These are phyloP conservation scores for Ogataea angusta DNA, from an alignment of 805 yeast genomes.

Conservation along the genomic window DNA sequence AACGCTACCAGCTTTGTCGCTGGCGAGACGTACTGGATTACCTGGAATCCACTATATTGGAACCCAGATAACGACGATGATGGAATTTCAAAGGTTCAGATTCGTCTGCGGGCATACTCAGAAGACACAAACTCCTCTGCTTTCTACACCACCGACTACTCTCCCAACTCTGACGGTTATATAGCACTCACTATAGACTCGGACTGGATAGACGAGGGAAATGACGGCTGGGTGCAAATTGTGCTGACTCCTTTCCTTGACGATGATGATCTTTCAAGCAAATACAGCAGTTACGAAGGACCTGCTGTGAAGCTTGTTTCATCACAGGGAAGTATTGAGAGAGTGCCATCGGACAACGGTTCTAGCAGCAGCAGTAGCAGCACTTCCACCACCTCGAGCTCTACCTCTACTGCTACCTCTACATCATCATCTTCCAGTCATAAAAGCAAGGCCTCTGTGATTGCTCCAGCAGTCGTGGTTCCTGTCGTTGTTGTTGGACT, in stretches of 20 bases:
- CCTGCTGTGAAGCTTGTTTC: neutral
- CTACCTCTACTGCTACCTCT: slow-evolving; percentile 1
- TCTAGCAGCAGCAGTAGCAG: too few relatives aligned
- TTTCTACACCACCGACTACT: neutral
- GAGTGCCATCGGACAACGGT: slow-evolving; percentile 2
- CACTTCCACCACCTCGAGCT: neutral
- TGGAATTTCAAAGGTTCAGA: neutral
- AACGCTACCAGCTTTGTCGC: neutral
- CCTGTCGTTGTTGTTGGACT: slow-evolving; percentile 4
- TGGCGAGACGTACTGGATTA: slow-evolving; percentile 3
- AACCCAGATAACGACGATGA: neutral
- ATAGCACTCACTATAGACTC: neutral
- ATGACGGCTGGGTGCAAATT: neutral
- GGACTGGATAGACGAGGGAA: neutral
- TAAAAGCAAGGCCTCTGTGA: slow-evolving; percentile 1
- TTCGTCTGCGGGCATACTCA: neutral
- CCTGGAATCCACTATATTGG: slow-evolving; percentile 1
- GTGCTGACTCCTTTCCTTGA: neutral
- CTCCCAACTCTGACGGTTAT: neutral
- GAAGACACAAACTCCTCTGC: neutral
- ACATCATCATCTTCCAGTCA: neutral
- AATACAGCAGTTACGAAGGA: neutral
- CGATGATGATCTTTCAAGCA: neutral
- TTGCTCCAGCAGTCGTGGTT: slow-evolving; percentile 3
- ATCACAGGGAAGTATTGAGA: neutral